Conservation (phyloP, 345 rosid species). For the Angophora floribunda region DNA sequence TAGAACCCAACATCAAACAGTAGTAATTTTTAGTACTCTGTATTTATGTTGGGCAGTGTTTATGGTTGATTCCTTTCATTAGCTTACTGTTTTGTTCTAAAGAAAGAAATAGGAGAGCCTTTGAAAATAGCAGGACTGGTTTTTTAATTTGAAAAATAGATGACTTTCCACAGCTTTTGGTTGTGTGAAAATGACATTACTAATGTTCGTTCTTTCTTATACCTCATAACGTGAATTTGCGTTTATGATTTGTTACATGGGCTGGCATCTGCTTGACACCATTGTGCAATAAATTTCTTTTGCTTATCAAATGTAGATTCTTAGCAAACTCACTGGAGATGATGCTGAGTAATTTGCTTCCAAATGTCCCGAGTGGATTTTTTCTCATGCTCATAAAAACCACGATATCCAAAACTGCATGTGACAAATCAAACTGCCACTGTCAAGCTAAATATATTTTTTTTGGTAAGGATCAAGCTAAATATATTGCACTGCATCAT, state of each 20-base stretch:
- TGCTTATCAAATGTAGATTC: not conserved
- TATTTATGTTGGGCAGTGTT: not conserved
- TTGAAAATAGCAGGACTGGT: not conserved
- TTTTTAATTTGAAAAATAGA: not conserved
- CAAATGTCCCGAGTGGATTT: too few species aligned
- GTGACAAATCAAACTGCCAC: not conserved
- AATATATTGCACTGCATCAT: not conserved
- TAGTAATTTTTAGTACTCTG: not conserved
- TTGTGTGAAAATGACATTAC: not conserved
- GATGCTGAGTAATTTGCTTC: not conserved
- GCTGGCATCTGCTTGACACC: not conserved
- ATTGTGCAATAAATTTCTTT: not conserved
- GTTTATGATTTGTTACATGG: too few species aligned
- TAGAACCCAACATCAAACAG: not conserved
- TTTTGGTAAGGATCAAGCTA: too few species aligned
- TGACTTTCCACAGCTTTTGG: not conserved
- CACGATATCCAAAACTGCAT: not conserved
- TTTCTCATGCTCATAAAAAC: not conserved
- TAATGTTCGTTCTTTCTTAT: not conserved
- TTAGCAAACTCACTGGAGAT: not conserved
- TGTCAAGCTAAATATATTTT: accelerated
- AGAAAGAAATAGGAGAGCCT: not conserved
- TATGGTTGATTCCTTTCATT: not conserved
- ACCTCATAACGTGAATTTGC: not conserved
- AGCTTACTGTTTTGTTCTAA: not conserved